Conservation (phyloP, 1,139 yeast species). For the Hyphopichia burtonii region DNA sequence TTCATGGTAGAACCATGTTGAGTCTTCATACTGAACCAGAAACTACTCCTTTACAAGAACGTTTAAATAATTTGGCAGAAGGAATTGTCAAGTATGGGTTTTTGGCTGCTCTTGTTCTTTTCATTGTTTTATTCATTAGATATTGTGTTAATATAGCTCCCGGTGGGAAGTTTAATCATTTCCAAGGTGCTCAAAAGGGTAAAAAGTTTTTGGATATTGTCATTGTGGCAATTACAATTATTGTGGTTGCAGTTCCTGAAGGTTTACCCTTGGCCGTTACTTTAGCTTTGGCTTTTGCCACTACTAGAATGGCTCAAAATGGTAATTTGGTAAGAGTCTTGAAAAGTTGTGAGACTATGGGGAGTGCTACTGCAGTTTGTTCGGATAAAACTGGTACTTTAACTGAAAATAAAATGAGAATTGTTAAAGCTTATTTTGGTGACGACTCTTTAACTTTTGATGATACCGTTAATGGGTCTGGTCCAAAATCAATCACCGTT, state of each 20-base stretch:
- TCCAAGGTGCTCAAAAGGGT: conserved; percentile 74
- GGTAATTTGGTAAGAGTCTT: conserved; percentile 93
- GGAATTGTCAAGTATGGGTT: conserved; percentile 94
- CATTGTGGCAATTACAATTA: conserved; percentile 86
- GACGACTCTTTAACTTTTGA: conserved; percentile 37
- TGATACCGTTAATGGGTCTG: conserved; percentile 32
- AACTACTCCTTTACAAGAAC: conserved; percentile 83
- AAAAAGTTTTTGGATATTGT: conserved; percentile 78
- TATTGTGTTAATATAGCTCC: conserved; percentile 68
- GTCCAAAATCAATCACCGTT: conserved; percentile 32
- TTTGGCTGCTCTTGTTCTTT: conserved; percentile 75
- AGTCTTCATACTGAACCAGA: conserved; percentile 74
- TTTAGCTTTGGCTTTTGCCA: conserved; percentile 93
- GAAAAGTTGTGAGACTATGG: conserved; percentile 97
- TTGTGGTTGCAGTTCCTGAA: conserved; percentile 98
- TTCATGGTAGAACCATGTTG: conserved; percentile 89
- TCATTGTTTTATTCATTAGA: conserved; percentile 74
- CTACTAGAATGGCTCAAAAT: conserved; percentile 96
- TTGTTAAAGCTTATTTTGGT: conserved; percentile 74
- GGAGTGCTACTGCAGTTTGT: conserved; percentile 95
- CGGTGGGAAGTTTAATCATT: conserved; percentile 41
- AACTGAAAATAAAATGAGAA: conserved; percentile 90
- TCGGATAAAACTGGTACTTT: conserved; percentile 97
- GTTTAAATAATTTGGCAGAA: conserved; percentile 81
- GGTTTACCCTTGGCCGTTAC: conserved; percentile 97